These are phyloP conservation scores for Glycine soja DNA, from an alignment of 306 rosid species.

Conservation along the genomic window DNA sequence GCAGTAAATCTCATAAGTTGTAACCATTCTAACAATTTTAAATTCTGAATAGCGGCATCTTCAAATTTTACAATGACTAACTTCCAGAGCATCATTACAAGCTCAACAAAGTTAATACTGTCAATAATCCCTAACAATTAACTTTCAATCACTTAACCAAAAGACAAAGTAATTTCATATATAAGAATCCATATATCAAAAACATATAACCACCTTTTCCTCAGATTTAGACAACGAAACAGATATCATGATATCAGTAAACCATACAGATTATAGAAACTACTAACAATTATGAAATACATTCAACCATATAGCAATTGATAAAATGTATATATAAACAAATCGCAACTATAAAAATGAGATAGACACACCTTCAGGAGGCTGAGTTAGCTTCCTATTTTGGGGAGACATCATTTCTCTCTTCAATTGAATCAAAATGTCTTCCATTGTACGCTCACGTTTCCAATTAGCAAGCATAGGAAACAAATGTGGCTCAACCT, in stretches of 20 bases:
- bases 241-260: neutral
- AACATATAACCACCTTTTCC: neutral
- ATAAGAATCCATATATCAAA: neutral
- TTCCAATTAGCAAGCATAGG: constrained; percentile 97
- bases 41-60: constrained; percentile 24
- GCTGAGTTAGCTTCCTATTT: constrained; percentile 92
- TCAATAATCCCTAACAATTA: neutral
- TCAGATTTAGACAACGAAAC: neutral
- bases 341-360: constrained; percentile 17
- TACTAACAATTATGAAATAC: neutral
- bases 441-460: constrained; percentile 93
- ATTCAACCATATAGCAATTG: constrained; percentile 9
- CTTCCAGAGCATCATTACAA: constrained; percentile 12
- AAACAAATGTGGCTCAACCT: constrained; percentile 92
- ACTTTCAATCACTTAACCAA: constrained; percentile 1
- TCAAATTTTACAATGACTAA: neutral
- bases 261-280: constrained; percentile 7
- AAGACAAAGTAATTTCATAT: constrained; percentile 23
- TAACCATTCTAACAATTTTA: neutral
- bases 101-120: constrained; percentile 5
- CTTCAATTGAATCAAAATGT: constrained; percentile 84
- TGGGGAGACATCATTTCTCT: constrained; percentile 95
- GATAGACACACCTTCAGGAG: constrained; percentile 78
- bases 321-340: neutral
- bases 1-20: neutral